These are phyloP conservation scores for Botrytis paeoniae DNA, from an alignment of 2,329 filamentous ascomycete genomes.

Conservation along the genomic window DNA sequence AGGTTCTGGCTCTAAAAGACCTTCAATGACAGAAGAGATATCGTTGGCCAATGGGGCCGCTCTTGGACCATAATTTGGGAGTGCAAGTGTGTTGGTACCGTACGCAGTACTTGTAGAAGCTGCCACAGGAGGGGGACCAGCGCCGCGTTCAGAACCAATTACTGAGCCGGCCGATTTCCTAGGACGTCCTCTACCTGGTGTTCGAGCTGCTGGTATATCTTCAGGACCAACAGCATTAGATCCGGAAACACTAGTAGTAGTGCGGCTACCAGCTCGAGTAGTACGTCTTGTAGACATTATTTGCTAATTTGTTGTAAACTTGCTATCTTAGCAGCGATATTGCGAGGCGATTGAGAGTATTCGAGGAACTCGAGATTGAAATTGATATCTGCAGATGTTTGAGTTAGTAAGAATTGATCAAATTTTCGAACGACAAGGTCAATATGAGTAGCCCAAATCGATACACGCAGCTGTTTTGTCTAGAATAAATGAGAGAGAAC, in stretches of 20 bases:
- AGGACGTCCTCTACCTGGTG: slow-evolving; percentile 20
- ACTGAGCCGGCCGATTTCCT: slow-evolving; percentile 10
- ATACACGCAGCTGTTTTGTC: neutral
- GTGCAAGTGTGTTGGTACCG: slow-evolving; percentile 31
- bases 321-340: neutral
- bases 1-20: slow-evolving; percentile 25
- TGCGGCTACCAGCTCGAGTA: slow-evolving; percentile 30
- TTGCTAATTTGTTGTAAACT: neutral
- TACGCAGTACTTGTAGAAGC: slow-evolving; percentile 32
- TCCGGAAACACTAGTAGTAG: slow-evolving; percentile 25
- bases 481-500: neutral
- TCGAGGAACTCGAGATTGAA: neutral
- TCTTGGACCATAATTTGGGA: slow-evolving; percentile 19
- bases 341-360: neutral
- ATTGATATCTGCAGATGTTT: slow-evolving; percentile 5
- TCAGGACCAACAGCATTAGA: slow-evolving; percentile 25
- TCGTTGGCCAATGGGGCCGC: slow-evolving; percentile 23
- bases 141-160: slow-evolving; percentile 3
- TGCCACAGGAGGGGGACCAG: slow-evolving; percentile 27
- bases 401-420: neutral
- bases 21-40: slow-evolving; percentile 25
- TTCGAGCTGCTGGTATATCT: slow-evolving; percentile 24
- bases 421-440: neutral
- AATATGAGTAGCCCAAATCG: neutral
- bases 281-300: slow-evolving; percentile 33